Percentiles rank a stretch among this genome's conserved stretches.
phyloP scores from a whole-genome alignment of 371 early-diverging fungal genomes.

The Mucor sp. region DNA sequence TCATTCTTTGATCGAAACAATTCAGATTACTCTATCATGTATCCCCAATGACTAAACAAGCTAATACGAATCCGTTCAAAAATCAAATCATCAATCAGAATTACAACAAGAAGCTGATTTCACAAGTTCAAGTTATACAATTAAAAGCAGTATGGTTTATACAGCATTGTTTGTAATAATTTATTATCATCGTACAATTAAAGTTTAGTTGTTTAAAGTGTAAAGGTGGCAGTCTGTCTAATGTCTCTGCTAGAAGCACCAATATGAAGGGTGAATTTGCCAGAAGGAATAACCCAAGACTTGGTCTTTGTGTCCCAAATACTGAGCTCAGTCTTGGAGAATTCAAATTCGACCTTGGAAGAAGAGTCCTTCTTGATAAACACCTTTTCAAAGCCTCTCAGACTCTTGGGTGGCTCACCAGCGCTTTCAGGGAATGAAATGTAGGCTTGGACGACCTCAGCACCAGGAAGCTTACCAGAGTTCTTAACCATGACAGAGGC shows the following conservation, averaged over 20 bases:
- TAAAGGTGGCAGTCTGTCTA: slow-evolving; percentile 24
- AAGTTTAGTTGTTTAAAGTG: slow-evolving; percentile 1
- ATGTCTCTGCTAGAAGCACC: slow-evolving; percentile 60
- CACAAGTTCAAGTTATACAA: background rate
- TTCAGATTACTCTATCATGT: background rate
- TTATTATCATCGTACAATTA: too few species aligned
- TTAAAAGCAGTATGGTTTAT: background rate
- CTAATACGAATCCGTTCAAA: background rate
- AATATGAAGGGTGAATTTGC: slow-evolving; percentile 45
- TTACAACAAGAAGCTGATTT: background rate
- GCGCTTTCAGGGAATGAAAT: slow-evolving; percentile 51
- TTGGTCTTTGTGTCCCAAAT: slow-evolving; percentile 41
- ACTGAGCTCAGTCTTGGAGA: slow-evolving; percentile 43
- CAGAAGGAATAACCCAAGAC: slow-evolving; percentile 48
- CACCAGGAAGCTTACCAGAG: slow-evolving; percentile 51
- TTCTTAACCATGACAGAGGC: slow-evolving; percentile 50
- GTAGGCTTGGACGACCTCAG: slow-evolving; percentile 62
- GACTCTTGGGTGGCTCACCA: slow-evolving; percentile 52
- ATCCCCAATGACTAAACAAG: background rate
- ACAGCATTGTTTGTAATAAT: too few species aligned
- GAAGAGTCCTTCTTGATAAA: slow-evolving; percentile 22
- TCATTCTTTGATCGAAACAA: background rate
- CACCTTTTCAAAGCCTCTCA: slow-evolving; percentile 61
- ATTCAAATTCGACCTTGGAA: slow-evolving; percentile 34
- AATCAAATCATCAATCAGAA: background rate